Percentiles rank a stretch among this genome's conserved stretches.
phyloP scores from a whole-genome alignment of 257 asterid genomes.

The Nicotiana noctiflora region DNA sequence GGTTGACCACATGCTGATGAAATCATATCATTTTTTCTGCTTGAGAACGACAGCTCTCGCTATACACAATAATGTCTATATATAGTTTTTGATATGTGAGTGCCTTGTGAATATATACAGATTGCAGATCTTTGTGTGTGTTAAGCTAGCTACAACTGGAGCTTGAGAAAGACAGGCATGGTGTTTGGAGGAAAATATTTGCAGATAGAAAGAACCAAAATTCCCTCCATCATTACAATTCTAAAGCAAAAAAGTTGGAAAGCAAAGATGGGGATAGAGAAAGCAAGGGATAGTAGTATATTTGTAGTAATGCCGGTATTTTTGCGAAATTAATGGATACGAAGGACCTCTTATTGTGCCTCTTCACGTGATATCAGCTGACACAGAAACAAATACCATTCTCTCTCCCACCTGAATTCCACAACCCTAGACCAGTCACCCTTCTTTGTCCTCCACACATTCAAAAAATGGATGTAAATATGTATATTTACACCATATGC shows the following conservation, averaged over 20 bases:
- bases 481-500: not conserved
- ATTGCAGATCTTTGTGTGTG: not conserved
- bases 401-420: not conserved
- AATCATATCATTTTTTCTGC: not conserved
- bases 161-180: conserved; percentile 4
- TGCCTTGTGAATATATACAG: not conserved
- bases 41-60: not conserved
- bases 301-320: not conserved
- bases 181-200: not conserved
- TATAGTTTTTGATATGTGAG: not conserved
- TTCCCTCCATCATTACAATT: not conserved
- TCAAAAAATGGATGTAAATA: no score
- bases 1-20: not conserved
- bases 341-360: not conserved
- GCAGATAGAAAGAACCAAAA: not conserved
- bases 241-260: not conserved
- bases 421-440: not conserved
- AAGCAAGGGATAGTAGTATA: not conserved
- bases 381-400: not conserved
- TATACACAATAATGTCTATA: not conserved
- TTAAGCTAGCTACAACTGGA: not conserved
- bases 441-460: not conserved
- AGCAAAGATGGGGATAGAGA: not conserved
- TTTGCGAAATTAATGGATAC: not conserved
- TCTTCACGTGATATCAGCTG: conserved; percentile 2